Evolutionary conservation across 2,329 filamentous ascomycete genomes (phyloP), one percentile per base, ranked within the genome.

Genomic region (Trichoderma arundinaceum): DNA sequence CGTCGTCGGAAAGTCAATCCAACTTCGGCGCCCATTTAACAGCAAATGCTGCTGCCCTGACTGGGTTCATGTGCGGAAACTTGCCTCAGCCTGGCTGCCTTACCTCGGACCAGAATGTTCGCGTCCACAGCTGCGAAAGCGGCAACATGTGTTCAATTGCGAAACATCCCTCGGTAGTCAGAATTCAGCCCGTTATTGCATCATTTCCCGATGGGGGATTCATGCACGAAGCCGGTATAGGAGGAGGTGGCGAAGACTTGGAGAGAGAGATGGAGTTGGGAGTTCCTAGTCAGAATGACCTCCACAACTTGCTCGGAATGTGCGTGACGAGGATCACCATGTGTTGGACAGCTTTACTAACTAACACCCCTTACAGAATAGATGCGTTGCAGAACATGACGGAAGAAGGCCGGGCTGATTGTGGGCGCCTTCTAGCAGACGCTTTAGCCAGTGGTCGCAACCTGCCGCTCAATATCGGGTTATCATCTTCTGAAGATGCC

Each of bases 121-220:
- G 90, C 2, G 81, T 98, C 7, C 94, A 98, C 75, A 96, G 92
- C 72, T 97, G 94, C 71, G 93, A 96, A 72, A 89, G 87, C 68
- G 91, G 88, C 0, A 86, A 84, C 66, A 82, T 83, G 22, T 92
- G 90, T 70, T 72, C 79, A 0, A 78, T 82, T 0, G 81, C 79
- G 54, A 74, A 73, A 70, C 81, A 74, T 7, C 74, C 78, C 1
- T 81, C 84, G 0, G 84, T 91, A 0, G 89, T 97, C 7, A 89
- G 86, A 73, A 94, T 97, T 61, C 87, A 86, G 7, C 94, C 94
- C 0, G 88, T 97, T 48, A 84, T 97, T 15, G 87, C 88, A 4
- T 87, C 89, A 33, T 77, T 85, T 4, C 72, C 80, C 1, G 77
- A 85, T 60, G 90, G 90, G 7, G 76, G 77, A 13, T 86, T 92